phyloP scores from a whole-genome alignment of 192 early-diverging fungal species.

The Entophlyctis luteolus region DNA sequence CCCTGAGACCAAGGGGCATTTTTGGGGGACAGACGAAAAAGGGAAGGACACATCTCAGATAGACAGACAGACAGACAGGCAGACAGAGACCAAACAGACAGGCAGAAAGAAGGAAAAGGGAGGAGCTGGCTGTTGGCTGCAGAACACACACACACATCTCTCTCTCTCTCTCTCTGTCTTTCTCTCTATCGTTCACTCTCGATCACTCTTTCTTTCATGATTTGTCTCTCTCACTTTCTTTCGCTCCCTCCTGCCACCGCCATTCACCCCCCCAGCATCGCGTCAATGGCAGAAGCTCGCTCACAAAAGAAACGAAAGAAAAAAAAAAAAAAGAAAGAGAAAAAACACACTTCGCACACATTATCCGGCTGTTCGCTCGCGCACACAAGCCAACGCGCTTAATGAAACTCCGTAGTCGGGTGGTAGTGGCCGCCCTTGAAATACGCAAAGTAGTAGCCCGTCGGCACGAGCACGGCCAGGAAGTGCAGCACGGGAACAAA shows the following conservation, averaged over 20 bases:
- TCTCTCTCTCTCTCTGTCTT: background rate
- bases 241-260: background rate
- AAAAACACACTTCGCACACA: background rate
- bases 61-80: background rate
- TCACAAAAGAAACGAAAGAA: background rate
- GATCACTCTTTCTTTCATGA: background rate
- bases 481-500: slow-evolving; percentile 52
- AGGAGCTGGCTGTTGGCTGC: too few relatives aligned
- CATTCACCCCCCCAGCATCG: background rate
- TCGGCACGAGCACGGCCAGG: slow-evolving; percentile 42
- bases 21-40: background rate
- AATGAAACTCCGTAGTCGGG: slow-evolving; percentile 51
- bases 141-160: too few relatives aligned
- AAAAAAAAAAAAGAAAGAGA: too few relatives aligned
- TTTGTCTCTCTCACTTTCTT: background rate
- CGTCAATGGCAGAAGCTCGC: too few relatives aligned
- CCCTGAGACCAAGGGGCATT: slow-evolving; percentile 2
- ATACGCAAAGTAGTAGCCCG: slow-evolving; percentile 48
- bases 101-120: too few relatives aligned
- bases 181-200: background rate
- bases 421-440: slow-evolving; percentile 54
- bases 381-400: slow-evolving; percentile 6
- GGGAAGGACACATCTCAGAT: background rate
- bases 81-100: too few relatives aligned
- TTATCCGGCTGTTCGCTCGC: too few relatives aligned